phyloP scores from a whole-genome alignment of 257 asterid species.

The Primulina huaijiensis region DNA sequence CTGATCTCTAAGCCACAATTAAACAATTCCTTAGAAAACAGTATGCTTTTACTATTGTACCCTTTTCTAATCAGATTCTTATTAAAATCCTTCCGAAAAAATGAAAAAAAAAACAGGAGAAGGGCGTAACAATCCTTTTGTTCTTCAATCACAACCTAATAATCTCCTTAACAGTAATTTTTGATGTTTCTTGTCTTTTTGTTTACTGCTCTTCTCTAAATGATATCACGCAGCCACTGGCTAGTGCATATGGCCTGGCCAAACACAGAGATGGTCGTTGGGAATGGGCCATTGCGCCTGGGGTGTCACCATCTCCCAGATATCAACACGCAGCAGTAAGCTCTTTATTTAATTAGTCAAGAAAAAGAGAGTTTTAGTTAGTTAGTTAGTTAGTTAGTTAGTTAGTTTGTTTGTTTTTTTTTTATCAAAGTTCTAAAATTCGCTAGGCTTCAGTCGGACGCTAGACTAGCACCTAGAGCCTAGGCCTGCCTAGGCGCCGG shows the following conservation, averaged over 20 bases:
- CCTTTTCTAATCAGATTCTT: neutral
- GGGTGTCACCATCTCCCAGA: slow-evolving; percentile 98
- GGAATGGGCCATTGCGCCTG: slow-evolving; percentile 99
- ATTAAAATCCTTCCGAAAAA: neutral
- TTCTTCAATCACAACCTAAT: neutral
- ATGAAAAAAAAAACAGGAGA: neutral
- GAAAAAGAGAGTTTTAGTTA: slow-evolving; percentile 10
- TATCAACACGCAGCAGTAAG: slow-evolving; percentile 99
- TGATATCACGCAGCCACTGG: slow-evolving; percentile 65
- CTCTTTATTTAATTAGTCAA: slow-evolving; percentile 16
- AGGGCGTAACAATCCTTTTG: neutral
- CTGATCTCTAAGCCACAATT: neutral
- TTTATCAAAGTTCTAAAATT: too few species aligned
- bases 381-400: too few species aligned
- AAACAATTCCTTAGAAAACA: too few species aligned
- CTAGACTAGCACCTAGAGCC: too few species aligned
- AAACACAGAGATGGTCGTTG: slow-evolving; percentile 99
- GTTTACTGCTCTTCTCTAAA: slow-evolving; percentile 5
- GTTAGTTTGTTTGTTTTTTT: too few species aligned
- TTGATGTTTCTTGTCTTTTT: slow-evolving; percentile 17
- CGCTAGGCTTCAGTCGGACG: too few species aligned
- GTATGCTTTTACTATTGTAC: neutral
- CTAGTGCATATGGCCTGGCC: slow-evolving; percentile 99
- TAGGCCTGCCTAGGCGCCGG: too few species aligned
- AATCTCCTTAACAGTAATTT: slow-evolving; percentile 15